Percentiles rank a stretch among this genome's conserved stretches.
phyloP scores from a whole-genome alignment of 768 basidiomycete genomes.

The Collybia mongolica region DNA sequence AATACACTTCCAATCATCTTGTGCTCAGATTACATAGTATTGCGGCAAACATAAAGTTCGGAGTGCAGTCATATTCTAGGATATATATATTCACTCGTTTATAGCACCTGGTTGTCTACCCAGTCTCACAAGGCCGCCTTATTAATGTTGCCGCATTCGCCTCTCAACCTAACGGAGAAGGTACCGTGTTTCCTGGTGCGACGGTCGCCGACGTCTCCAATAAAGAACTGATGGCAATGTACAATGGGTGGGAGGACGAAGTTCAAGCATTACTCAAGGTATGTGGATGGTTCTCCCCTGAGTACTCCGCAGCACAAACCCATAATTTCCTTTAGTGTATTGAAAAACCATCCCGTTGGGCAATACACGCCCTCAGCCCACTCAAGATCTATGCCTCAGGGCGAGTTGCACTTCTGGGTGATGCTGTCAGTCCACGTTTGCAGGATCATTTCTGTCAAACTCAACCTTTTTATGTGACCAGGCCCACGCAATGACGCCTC shows the following conservation, averaged over 20 bases:
- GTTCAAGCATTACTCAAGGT: constrained; percentile 12
- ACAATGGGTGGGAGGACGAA: constrained; percentile 36
- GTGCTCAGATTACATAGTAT: constrained; percentile 18
- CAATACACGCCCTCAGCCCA: constrained; percentile 55
- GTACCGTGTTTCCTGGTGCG: constrained; percentile 27
- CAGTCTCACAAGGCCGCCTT: constrained; percentile 31
- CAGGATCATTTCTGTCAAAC: neutral
- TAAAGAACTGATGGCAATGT: constrained; percentile 28
- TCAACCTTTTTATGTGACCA: constrained; percentile 26
- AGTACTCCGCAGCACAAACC: neutral
- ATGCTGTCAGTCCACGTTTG: constrained; percentile 37
- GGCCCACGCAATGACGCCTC: constrained; percentile 55
- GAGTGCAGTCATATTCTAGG: constrained; percentile 4
- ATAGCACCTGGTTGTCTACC: constrained; percentile 40
- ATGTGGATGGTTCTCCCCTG: neutral
- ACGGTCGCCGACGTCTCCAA: constrained; percentile 23
- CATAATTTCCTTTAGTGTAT: constrained; percentile 39
- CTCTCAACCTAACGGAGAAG: constrained; percentile 24
- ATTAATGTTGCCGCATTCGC: constrained; percentile 34
- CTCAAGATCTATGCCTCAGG: constrained; percentile 51
- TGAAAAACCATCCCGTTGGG: constrained; percentile 57
- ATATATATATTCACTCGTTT: constrained; percentile 10
- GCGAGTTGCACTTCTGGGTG: constrained; percentile 45
- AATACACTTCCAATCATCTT: neutral
- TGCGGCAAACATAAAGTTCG: constrained; percentile 28